These are phyloP conservation scores for Kokia cookei DNA, from an alignment of 441 rosid genomes.

Conservation along the genomic window DNA sequence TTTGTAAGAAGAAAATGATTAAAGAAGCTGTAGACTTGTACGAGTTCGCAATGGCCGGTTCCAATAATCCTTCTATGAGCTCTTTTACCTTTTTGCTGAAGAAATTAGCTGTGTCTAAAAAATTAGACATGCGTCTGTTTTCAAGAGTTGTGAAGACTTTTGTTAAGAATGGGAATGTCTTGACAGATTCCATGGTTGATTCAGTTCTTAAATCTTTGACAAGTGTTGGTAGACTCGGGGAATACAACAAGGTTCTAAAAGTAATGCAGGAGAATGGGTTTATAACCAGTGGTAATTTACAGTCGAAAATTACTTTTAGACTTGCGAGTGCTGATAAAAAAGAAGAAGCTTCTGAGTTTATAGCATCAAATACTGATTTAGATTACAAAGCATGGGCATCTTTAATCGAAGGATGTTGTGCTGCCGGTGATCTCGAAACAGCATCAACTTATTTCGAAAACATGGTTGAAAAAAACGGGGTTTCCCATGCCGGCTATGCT, in stretches of 20 bases:
- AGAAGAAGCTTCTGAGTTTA: slow-evolving; percentile 42
- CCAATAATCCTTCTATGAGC: slow-evolving; percentile 41
- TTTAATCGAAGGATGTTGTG: slow-evolving; percentile 66
- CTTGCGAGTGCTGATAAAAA: slow-evolving; percentile 51
- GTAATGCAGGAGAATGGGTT: slow-evolving; percentile 55
- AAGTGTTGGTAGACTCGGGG: too few relatives aligned
- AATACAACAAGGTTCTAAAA: neutral
- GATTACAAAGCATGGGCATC: slow-evolving; percentile 54
- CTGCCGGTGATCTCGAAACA: neutral
- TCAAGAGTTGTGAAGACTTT: slow-evolving; percentile 51
- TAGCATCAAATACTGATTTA: slow-evolving; percentile 38
- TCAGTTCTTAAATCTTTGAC: slow-evolving; percentile 33
- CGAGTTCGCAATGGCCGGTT: slow-evolving; percentile 63
- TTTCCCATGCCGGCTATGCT: slow-evolving; percentile 35
- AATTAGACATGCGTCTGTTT: slow-evolving; percentile 53
- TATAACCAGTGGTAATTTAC: slow-evolving; percentile 35
- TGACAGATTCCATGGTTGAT: slow-evolving; percentile 50
- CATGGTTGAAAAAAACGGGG: slow-evolving; percentile 45
- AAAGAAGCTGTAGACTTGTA: slow-evolving; percentile 70
- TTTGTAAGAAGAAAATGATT: slow-evolving; percentile 54
- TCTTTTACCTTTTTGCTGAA: slow-evolving; percentile 51
- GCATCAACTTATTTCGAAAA: slow-evolving; percentile 50
- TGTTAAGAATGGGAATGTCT: slow-evolving; percentile 26
- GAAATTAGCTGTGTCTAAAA: slow-evolving; percentile 53
- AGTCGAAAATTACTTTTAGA: slow-evolving; percentile 41